phyloP scores from a whole-genome alignment of 1,284 basidiomycete species.

The Mycena citricolor region DNA sequence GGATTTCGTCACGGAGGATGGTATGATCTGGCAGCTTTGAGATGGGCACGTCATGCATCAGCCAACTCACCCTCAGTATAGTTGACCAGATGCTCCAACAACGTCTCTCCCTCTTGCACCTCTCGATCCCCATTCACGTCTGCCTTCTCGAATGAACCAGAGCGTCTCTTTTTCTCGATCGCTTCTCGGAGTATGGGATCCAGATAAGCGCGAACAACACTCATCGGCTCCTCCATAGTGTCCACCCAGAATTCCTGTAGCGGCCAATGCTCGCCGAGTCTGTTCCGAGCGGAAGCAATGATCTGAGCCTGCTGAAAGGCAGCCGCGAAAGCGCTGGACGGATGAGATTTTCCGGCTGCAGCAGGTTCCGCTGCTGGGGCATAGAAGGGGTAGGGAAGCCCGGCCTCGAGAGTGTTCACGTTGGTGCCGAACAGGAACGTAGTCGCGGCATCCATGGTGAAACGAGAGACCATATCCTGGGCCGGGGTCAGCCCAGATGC shows the following conservation, averaged over 20 bases:
- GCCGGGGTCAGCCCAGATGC: neutral
- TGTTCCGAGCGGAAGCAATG: constrained; percentile 31
- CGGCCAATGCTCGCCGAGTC: constrained; percentile 37
- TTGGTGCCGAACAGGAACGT: constrained; percentile 40
- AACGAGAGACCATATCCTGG: constrained; percentile 40
- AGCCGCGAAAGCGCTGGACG: constrained; percentile 33
- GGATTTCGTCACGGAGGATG: constrained; percentile 41
- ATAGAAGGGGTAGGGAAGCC: constrained; percentile 36
- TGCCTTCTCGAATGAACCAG: constrained; percentile 15
- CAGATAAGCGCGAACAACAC: constrained; percentile 38
- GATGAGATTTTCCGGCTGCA: neutral
- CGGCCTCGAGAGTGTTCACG: constrained; percentile 32
- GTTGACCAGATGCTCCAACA: constrained; percentile 42
- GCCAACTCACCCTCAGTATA: constrained; percentile 39
- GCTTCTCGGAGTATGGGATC: constrained; percentile 44
- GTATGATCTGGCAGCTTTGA: constrained; percentile 28
- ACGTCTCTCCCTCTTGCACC: constrained; percentile 35
- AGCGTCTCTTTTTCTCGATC: constrained; percentile 29
- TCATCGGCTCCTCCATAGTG: constrained; percentile 31
- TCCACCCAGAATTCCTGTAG: constrained; percentile 43
- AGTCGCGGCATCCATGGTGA: constrained; percentile 45
- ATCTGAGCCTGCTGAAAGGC: constrained; percentile 41
- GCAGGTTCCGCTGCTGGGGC: constrained; percentile 6
- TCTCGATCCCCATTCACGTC: constrained; percentile 23
- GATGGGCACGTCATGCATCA: constrained; percentile 16